Evolutionary conservation across 495 filamentous ascomycete species (phyloP), one percentile per base, ranked within the genome.

Genomic region (Penicillium ochrochloron): DNA sequence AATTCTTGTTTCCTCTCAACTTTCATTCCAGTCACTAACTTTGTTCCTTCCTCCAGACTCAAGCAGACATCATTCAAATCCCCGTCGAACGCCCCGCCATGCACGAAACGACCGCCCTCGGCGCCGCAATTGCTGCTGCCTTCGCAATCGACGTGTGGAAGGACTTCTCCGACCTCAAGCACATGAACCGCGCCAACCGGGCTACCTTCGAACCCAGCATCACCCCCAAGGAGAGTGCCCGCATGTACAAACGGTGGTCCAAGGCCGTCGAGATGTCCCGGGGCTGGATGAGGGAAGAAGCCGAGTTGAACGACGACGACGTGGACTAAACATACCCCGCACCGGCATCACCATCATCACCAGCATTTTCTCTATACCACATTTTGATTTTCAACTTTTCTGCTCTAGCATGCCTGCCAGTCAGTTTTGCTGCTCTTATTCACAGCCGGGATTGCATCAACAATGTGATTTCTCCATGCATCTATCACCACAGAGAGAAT

Each of bases 111-210:
- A 97, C 94, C 15, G 90, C 94, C 14, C 86, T 97, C 1, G 94
- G 94, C 29, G 92, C 94, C n/a, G 94, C 94, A 29, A 95, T 97
- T 64, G 94, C 93, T 12, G 94, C 94, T 59, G 94, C 93, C 27
- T 90, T 97, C 63, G 94, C 93, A 17, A 88, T 90, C 17, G 88
- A 85, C 57, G 85, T 95, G 57, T 98, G 94, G 94, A 84, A 86
- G 58, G 84, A 88, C 44, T 88, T 96, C 68, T 83, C 87, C 37
- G 92, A 97, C 67, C 83, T 98, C 44, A 87, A 86, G 71, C 78
- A 89, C 64, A 89, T 97, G 73, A 95, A 93, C 72, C 85, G 84
- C 63, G 84, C 85, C 57, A 91, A 90, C 62, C 86, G 91, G 31
- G 90, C 83, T 54, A 86, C 88, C 35, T 97, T 97, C 78, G 72